Percentiles rank a stretch among this genome's conserved stretches.
phyloP scores from a whole-genome alignment of 352 stramenopile genomes.

The Globisporangium ultimum region DNA sequence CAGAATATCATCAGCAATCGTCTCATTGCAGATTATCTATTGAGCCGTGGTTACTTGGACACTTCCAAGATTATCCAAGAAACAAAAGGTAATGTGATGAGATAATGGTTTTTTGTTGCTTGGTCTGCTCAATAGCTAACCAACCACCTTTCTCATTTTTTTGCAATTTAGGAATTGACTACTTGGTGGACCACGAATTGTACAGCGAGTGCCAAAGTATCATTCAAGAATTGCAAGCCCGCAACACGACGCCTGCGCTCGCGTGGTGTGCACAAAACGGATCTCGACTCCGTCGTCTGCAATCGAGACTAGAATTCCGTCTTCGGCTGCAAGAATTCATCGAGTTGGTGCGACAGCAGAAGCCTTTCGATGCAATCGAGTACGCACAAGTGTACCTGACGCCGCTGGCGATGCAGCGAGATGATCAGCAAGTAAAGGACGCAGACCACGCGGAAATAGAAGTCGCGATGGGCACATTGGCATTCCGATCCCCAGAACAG shows the following conservation, averaged over 20 bases:
- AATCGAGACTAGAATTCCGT: slow-evolving; percentile 71
- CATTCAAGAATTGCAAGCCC: slow-evolving; percentile 44
- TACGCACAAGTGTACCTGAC: slow-evolving; percentile 64
- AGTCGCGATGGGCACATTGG: slow-evolving; percentile 71
- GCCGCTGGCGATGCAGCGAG: slow-evolving; percentile 60
- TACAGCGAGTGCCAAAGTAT: slow-evolving; percentile 53
- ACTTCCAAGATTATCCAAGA: slow-evolving; percentile 71
- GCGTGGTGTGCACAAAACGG: slow-evolving; percentile 72
- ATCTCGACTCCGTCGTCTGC: slow-evolving; percentile 62
- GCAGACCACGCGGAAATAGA: slow-evolving; percentile 63
- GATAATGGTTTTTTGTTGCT: too few relatives aligned
- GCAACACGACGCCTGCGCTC: slow-evolving; percentile 50
- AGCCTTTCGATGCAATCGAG: slow-evolving; percentile 68
- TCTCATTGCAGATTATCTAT: slow-evolving; percentile 74
- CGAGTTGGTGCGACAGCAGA: slow-evolving; percentile 67
- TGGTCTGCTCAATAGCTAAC: too few relatives aligned
- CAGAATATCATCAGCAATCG: slow-evolving; percentile 32
- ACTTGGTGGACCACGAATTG: slow-evolving; percentile 66
- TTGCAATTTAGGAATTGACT: slow-evolving; percentile 34
- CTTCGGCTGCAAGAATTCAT: slow-evolving; percentile 76
- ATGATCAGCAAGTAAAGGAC: slow-evolving; percentile 46
- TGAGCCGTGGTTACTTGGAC: slow-evolving; percentile 57
- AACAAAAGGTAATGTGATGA: slow-evolving; percentile 30
- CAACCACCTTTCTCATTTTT: neutral
- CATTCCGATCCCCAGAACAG: slow-evolving; percentile 53